Conservation (phyloP, 2,329 filamentous ascomycete species). For the Sclerotinia minor region DNA sequence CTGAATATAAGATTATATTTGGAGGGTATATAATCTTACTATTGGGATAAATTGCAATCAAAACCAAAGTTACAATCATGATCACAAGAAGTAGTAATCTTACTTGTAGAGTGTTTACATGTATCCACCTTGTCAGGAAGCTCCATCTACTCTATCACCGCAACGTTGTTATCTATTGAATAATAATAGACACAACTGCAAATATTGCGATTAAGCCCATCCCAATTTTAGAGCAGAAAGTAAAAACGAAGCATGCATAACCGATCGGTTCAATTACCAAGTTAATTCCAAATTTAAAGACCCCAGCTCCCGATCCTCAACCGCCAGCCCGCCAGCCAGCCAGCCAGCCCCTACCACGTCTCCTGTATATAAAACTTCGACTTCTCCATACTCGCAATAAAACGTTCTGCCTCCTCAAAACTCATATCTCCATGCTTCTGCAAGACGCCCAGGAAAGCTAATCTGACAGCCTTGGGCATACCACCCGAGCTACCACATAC, state of each 20-base stretch:
- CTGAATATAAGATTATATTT: too few relatives aligned
- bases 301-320: not conserved
- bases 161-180: not conserved
- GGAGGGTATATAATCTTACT: too few relatives aligned
- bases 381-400: slow-evolving; percentile 60
- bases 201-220: not conserved
- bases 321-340: not conserved
- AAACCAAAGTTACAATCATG: too few relatives aligned
- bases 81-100: too few relatives aligned
- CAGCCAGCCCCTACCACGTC: slow-evolving; percentile 56
- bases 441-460: slow-evolving; percentile 64
- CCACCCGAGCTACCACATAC: slow-evolving; percentile 62
- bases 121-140: not conserved
- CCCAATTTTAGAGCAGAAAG: too few relatives aligned
- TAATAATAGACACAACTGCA: not conserved
- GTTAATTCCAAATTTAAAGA: not conserved
- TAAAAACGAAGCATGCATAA: too few relatives aligned
- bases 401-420: slow-evolving; percentile 54
- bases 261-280: not conserved
- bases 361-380: slow-evolving; percentile 65
- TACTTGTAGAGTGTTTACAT: not conserved
- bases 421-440: slow-evolving; percentile 38
- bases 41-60: too few relatives aligned
- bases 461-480: slow-evolving; percentile 70
- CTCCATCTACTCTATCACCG: not conserved